Percentiles rank a stretch among this genome's conserved stretches.
phyloP scores from a whole-genome alignment of 192 early-diverging fungal genomes.

The Coemansia sp. region DNA sequence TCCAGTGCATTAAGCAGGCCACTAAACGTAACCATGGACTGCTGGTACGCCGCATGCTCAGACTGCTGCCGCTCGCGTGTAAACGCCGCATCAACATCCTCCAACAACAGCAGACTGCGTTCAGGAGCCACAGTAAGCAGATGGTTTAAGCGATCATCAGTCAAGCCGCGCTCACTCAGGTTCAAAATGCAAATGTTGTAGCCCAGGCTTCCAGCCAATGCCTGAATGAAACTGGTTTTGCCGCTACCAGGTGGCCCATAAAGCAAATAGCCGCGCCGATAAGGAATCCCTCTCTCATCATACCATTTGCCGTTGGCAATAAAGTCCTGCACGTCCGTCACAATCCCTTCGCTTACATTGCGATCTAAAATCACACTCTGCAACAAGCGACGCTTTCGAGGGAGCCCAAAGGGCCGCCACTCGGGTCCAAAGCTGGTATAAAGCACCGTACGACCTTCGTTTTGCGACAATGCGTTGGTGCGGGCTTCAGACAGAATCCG shows the following conservation, averaged over 20 bases:
- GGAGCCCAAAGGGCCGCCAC: conserved; percentile 95
- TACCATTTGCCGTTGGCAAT: conserved; percentile 81
- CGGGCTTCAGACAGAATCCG: conserved; percentile 80
- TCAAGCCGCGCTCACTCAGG: conserved; percentile 75
- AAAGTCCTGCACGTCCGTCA: conserved; percentile 71
- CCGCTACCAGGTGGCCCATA: conserved; percentile 88
- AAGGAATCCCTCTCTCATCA: conserved; percentile 82
- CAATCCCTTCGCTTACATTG: conserved; percentile 63
- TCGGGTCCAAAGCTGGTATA: conserved; percentile 94
- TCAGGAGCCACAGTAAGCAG: conserved; percentile 76
- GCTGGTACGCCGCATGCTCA: conserved; percentile 67
- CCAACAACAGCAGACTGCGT: conserved; percentile 74
- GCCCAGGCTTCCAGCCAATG: conserved; percentile 80
- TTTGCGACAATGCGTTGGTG: conserved; percentile 73
- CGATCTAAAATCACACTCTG: conserved; percentile 72
- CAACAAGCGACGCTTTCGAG: conserved; percentile 71
- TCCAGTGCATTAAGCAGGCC: conserved; percentile 87
- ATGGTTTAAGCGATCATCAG: conserved; percentile 80
- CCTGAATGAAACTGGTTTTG: conserved; percentile 91
- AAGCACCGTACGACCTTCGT: conserved; percentile 94
- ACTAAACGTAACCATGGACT: conserved; percentile 82
- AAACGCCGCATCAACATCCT: conserved; percentile 86
- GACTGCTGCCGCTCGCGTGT: conserved; percentile 58
- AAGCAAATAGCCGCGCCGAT: conserved; percentile 82
- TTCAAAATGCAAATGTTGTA: conserved; percentile 90